A percentile compares a stretch with the other conserved stretches of the same genome.
phyloP scores from a whole-genome alignment of 176 grass and related monocot species.

The Tuctoria greenei region DNA sequence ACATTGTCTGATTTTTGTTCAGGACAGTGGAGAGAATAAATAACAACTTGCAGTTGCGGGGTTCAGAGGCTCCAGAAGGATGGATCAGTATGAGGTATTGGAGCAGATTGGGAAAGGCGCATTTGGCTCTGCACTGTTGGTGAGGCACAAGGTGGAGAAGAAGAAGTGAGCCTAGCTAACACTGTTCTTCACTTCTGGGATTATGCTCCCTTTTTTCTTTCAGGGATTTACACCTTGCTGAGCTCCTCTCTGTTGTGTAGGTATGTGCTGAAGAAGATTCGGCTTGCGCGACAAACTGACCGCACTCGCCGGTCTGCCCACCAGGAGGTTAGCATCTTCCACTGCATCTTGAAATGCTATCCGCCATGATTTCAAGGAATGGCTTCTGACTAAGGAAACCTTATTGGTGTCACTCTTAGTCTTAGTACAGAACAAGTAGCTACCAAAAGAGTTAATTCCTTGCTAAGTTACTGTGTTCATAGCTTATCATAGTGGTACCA shows the following conservation, averaged over 20 bases:
- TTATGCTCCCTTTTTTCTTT: background rate
- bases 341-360: slow-evolving; percentile 22
- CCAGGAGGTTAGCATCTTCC: slow-evolving; percentile 63
- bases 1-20: slow-evolving; percentile 13
- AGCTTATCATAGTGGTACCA: background rate
- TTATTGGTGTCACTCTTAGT: background rate
- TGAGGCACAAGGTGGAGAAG: slow-evolving; percentile 92
- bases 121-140: slow-evolving; percentile 91
- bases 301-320: slow-evolving; percentile 85
- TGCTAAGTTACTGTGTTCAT: slow-evolving; percentile 8
- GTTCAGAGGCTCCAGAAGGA: slow-evolving; percentile 28
- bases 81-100: slow-evolving; percentile 96
- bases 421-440: background rate
- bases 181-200: slow-evolving; percentile 12
- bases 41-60: slow-evolving; percentile 12
- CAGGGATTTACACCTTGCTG: slow-evolving; percentile 22
- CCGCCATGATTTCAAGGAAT: slow-evolving; percentile 3
- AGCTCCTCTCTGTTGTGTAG: slow-evolving; percentile 32
- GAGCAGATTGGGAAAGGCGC: slow-evolving; percentile 98
- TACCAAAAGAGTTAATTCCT: background rate
- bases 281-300: slow-evolving; percentile 80
- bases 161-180: slow-evolving; percentile 63
- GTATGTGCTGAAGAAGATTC: slow-evolving; percentile 97
- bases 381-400: background rate
- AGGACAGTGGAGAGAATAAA: slow-evolving; percentile 15